Conservation (phyloP, 2,329 filamentous ascomycete species). For the Fonsecaea multimorphosa region DNA sequence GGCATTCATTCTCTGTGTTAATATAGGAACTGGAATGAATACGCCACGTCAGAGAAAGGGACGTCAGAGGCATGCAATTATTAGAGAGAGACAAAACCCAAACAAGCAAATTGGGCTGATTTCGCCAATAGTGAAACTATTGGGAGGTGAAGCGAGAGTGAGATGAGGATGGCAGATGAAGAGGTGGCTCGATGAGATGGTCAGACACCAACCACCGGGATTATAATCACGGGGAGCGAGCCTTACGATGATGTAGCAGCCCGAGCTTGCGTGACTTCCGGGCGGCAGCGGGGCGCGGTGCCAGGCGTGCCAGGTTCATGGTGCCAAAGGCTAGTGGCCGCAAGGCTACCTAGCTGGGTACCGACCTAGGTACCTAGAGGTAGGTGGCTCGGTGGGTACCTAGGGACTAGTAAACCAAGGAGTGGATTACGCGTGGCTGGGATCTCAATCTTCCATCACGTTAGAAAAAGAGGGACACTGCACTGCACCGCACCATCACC, state of each 20-base stretch:
- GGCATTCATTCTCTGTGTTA: neutral
- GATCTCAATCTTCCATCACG: conserved; percentile 8
- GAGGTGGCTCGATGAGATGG: conserved; percentile 1
- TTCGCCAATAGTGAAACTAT: neutral
- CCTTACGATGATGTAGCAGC: neutral
- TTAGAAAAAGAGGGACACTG: conserved; percentile 2
- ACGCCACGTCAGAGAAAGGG: neutral
- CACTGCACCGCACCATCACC: conserved; percentile 4
- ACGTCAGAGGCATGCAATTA: neutral
- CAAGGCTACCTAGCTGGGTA: too few species aligned
- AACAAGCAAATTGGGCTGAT: conserved; percentile 11
- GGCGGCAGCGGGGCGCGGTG: neutral
- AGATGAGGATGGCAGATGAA: neutral
- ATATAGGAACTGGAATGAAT: neutral
- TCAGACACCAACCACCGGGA: conserved; percentile 29
- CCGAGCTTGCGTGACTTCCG: neutral
- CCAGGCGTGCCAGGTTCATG: too few species aligned
- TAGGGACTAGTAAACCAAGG: neutral
- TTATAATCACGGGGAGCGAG: neutral
- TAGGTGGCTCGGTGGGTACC: too few species aligned
- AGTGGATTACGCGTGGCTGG: conserved; percentile 15
- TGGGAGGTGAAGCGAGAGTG: neutral
- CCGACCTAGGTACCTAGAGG: too few species aligned
- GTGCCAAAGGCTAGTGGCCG: too few species aligned
- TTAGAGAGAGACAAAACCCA: neutral